A percentile compares a stretch with the other conserved stretches of the same genome.
These are phyloP conservation scores for Penicillium glabrum DNA, from an alignment of 2,329 filamentous ascomycete species.

Conservation along the genomic window DNA sequence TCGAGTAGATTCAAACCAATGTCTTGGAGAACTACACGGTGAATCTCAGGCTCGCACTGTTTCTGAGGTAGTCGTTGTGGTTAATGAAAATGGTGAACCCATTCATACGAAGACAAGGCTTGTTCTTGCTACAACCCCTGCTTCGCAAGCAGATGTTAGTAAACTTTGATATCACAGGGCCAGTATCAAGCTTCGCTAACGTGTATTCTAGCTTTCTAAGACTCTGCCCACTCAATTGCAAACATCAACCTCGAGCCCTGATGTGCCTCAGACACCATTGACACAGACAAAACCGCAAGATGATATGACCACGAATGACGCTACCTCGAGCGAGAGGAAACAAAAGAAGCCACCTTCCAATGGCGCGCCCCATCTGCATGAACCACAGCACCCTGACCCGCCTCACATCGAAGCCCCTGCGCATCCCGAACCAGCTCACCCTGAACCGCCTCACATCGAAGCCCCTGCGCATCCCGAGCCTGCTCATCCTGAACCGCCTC, in stretches of 20 bases:
- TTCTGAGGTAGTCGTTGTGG: slow-evolving; percentile 58
- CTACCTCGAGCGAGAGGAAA: slow-evolving; percentile 28
- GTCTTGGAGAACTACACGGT: slow-evolving; percentile 34
- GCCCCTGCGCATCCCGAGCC: background rate
- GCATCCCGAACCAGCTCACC: background rate
- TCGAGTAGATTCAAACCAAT: slow-evolving; percentile 1
- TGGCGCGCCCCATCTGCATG: slow-evolving; percentile 1
- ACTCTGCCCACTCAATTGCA: background rate
- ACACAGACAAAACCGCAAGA: slow-evolving; percentile 1
- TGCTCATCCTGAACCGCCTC: background rate
- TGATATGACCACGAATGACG: background rate
- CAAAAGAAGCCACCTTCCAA: background rate
- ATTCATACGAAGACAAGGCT: slow-evolving; percentile 43
- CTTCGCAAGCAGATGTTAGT: slow-evolving; percentile 17
- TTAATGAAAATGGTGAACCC: slow-evolving; percentile 58
- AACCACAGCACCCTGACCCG: slow-evolving; percentile 1
- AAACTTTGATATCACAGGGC: background rate
- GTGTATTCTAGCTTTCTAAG: background rate
- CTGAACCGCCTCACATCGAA: background rate
- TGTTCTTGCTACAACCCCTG: slow-evolving; percentile 4
- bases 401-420: background rate
- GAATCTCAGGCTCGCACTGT: slow-evolving; percentile 41
- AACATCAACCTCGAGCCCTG: background rate
- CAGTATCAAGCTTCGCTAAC: background rate
- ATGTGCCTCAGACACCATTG: background rate